Percentiles rank a stretch among this genome's conserved stretches.
Evolutionary conservation across 495 filamentous ascomycete genomes (phyloP).

Genomic region (Cercophora samala): DNA sequence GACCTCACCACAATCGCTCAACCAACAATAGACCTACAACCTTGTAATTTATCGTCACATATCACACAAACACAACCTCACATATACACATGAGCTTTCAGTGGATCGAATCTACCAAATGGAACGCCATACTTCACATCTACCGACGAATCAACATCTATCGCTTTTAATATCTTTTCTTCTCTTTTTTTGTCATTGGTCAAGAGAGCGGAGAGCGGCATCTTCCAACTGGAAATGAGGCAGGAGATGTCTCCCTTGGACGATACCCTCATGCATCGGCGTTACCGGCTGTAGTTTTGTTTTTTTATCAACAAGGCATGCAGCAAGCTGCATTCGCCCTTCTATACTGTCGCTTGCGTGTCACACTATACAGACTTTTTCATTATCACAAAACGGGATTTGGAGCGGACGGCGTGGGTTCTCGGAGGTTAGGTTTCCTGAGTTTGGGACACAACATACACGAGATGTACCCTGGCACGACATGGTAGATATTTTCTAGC

Average conservation of each 20-base stretch:
- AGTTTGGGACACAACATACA: conserved; percentile 24
- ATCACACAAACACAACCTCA: background rate
- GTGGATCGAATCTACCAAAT: background rate
- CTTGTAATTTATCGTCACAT: conserved; percentile 3
- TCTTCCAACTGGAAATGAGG: conserved; percentile 12
- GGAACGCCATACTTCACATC: conserved; percentile 5
- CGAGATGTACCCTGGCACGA: conserved; percentile 15
- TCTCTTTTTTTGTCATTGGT: background rate
- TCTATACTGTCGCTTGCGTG: conserved; percentile 27
- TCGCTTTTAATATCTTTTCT: conserved; percentile 13
- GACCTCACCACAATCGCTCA: background rate
- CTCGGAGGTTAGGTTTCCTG: background rate
- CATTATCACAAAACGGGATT: conserved; percentile 16
- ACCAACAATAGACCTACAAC: background rate
- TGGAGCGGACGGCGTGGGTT: conserved; percentile 8
- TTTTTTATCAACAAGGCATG: conserved; percentile 10
- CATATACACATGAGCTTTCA: background rate
- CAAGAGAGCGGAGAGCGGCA: conserved; percentile 3
- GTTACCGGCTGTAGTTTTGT: conserved; percentile 18
- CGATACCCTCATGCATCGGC: conserved; percentile 32
- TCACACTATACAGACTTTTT: conserved; percentile 6
- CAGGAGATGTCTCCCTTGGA: conserved; percentile 17
- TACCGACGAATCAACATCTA: conserved; percentile 7
- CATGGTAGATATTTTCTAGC: conserved; percentile 17
- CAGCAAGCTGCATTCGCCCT: conserved; percentile 7